phyloP scores from a whole-genome alignment of 1,284 basidiomycete species.

The Cutaneotrichosporon cavernicola region DNA sequence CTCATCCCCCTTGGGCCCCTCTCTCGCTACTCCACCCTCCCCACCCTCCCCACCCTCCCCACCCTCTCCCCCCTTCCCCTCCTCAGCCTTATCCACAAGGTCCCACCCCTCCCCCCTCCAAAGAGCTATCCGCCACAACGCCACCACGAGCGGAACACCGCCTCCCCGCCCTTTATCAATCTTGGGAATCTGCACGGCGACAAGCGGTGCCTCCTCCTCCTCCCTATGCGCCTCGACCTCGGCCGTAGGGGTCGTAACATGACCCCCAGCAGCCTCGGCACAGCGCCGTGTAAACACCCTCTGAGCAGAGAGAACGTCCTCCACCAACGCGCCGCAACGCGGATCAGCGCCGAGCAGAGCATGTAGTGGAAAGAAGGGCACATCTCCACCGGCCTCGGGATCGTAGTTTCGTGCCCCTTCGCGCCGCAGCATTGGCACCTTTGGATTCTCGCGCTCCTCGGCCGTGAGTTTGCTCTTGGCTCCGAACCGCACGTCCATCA shows the following conservation, averaged over 20 bases:
- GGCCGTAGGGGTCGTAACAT: neutral
- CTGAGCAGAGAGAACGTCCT: constrained; percentile 5
- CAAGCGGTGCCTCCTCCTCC: constrained; percentile 9
- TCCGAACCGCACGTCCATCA: constrained; percentile 13
- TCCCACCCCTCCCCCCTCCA: constrained; percentile 29
- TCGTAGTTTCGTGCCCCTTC: neutral
- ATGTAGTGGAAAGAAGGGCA: constrained; percentile 8
- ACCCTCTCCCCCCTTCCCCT: neutral
- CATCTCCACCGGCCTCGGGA: neutral
- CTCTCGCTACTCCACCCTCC: neutral
- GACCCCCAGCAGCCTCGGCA: neutral
- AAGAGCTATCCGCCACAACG: constrained; percentile 24
- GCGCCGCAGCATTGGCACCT: constrained; percentile 6
- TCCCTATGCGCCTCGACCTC: neutral
- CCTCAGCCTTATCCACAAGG: neutral
- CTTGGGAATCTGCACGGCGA: constrained; percentile 10
- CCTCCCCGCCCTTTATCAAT: neutral
- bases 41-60: neutral
- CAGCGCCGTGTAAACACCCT: neutral
- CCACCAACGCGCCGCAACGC: neutral
- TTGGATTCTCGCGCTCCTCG: neutral
- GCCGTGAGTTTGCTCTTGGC: neutral
- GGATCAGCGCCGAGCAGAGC: constrained; percentile 5
- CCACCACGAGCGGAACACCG: constrained; percentile 21
- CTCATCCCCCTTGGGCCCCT: neutral